phyloP scores from a whole-genome alignment of 495 filamentous ascomycete genomes.

The Penicillium fimorum region DNA sequence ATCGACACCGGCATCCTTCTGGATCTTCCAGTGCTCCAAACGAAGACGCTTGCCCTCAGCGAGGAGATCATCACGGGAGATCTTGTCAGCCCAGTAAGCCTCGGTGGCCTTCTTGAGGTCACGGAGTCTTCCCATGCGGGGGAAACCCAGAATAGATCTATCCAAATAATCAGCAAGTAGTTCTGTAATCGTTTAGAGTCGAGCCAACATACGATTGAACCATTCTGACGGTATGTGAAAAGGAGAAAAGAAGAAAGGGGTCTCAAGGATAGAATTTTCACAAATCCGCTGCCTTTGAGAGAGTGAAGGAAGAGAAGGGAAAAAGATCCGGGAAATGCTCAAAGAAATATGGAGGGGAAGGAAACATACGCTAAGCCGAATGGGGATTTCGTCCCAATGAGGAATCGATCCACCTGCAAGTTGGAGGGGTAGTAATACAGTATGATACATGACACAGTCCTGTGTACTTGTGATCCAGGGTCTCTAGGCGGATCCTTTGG shows the following conservation, averaged over 20 bases:
- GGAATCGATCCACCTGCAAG: conserved; percentile 3
- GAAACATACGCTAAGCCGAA: conserved; percentile 21
- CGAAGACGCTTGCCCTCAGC: conserved; percentile 94
- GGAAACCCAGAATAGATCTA: conserved; percentile 72
- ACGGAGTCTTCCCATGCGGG: conserved; percentile 94
- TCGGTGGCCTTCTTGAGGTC: conserved; percentile 99
- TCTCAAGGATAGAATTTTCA: conserved; percentile 21
- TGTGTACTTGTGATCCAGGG: neutral
- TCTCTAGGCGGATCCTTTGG: neutral
- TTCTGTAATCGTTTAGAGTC: conserved; percentile 21
- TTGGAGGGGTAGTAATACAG: conserved; percentile 26
- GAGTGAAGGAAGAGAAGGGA: conserved; percentile 19
- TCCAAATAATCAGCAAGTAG: conserved; percentile 16
- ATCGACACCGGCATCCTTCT: conserved; percentile 95
- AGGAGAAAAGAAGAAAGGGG: conserved; percentile 20
- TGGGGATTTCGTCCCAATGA: conserved; percentile 14
- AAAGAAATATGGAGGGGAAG: conserved; percentile 35
- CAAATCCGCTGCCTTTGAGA: conserved; percentile 28
- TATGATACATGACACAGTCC: neutral
- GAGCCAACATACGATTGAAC: conserved; percentile 66
- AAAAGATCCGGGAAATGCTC: conserved; percentile 23
- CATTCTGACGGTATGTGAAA: conserved; percentile 58
- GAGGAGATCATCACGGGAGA: conserved; percentile 82
- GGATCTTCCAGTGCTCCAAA: conserved; percentile 97
- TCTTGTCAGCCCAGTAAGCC: conserved; percentile 93